Percentiles rank a stretch among this genome's conserved stretches.
phyloP scores from a whole-genome alignment of 2,329 filamentous ascomycete species.

The Aspergillus hortae region DNA sequence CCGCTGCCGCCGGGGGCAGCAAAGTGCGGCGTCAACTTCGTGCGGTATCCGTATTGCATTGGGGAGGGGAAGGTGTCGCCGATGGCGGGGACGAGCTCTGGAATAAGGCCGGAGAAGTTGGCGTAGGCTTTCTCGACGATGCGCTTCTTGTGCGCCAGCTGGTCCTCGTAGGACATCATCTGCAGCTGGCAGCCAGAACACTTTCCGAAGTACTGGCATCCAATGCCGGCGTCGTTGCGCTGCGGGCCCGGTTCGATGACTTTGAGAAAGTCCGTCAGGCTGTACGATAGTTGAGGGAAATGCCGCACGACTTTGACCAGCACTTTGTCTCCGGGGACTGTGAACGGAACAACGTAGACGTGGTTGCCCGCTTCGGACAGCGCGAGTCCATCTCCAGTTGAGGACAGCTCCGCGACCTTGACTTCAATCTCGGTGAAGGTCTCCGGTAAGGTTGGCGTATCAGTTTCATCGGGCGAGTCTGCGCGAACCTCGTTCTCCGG shows the following conservation, averaged over 20 bases:
- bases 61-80: slow-evolving; percentile 86
- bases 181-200: slow-evolving; percentile 97
- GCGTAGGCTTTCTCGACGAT: slow-evolving; percentile 88
- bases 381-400: slow-evolving; percentile 86
- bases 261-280: slow-evolving; percentile 76
- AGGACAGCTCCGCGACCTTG: slow-evolving; percentile 77
- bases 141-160: slow-evolving; percentile 77
- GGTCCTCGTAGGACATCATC: slow-evolving; percentile 86
- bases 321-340: slow-evolving; percentile 77
- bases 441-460: slow-evolving; percentile 51
- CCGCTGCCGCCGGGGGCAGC: slow-evolving; percentile 63
- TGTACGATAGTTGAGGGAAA: slow-evolving; percentile 62
- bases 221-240: slow-evolving; percentile 72
- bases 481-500: slow-evolving; percentile 22
- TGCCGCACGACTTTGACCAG: slow-evolving; percentile 77
- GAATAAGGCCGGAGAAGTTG: slow-evolving; percentile 82
- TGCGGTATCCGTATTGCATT: slow-evolving; percentile 87
- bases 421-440: slow-evolving; percentile 74
- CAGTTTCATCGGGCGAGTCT: slow-evolving; percentile 27
- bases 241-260: slow-evolving; percentile 69
- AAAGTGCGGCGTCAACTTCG: slow-evolving; percentile 96
- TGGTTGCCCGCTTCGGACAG: slow-evolving; percentile 62
- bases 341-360: slow-evolving; percentile 85
- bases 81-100: slow-evolving; percentile 70
- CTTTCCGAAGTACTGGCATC: slow-evolving; percentile 79